Evolutionary conservation across 179 eudicot species (phyloP).

Genomic region (Beta macrorhiza): DNA sequence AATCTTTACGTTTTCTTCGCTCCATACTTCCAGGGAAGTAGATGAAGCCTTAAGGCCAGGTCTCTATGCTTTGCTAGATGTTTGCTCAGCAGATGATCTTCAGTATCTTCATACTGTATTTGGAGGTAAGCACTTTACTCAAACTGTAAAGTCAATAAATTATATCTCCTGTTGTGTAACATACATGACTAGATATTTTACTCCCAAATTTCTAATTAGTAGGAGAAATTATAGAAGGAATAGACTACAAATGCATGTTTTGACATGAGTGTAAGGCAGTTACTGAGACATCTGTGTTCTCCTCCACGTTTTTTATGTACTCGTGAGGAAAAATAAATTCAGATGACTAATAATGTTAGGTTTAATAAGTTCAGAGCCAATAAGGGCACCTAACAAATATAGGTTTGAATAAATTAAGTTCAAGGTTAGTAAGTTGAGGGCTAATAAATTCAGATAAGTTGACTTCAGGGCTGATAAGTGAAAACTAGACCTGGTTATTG

Average conservation of each 20-base stretch:
- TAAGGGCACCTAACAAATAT: too few relatives aligned
- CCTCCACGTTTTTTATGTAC: background rate
- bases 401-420: too few relatives aligned
- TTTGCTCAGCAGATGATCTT: constrained; percentile 82
- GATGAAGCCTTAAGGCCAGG: constrained; percentile 93
- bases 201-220: background rate
- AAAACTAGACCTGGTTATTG: too few relatives aligned
- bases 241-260: background rate
- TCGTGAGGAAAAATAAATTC: too few relatives aligned
- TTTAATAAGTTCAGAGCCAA: too few relatives aligned
- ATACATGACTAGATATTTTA: background rate
- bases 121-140: constrained; percentile 56
- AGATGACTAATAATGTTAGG: too few relatives aligned
- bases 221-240: background rate
- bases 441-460: too few relatives aligned
- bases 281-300: background rate
- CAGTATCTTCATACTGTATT: constrained; percentile 81
- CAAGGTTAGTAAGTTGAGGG: too few relatives aligned
- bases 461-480: background rate
- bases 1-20: background rate
- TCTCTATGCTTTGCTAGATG: constrained; percentile 78
- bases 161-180: background rate
- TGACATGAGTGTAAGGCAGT: background rate
- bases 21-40: constrained; percentile 55
- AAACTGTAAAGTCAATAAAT: background rate